A percentile compares a stretch with the other conserved stretches of the same genome.
Evolutionary conservation across 805 yeast genomes (phyloP).

Genomic region (Saccharomyces mikatae): DNA sequence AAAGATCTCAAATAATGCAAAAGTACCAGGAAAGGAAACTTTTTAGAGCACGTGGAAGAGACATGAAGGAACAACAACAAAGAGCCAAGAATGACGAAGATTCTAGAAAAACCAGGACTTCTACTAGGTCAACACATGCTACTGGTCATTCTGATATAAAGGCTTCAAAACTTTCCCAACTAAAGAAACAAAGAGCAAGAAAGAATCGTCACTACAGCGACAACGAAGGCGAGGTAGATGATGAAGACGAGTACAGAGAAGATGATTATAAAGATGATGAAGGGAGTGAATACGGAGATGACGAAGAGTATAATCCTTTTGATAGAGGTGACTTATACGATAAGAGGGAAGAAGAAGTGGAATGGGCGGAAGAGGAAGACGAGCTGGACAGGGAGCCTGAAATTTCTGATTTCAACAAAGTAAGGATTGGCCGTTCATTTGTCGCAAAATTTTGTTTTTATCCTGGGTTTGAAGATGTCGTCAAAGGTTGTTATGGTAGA

Average conservation of each 20-base stretch:
- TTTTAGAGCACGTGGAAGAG: conserved; percentile 73
- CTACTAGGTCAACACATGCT: conserved; percentile 32
- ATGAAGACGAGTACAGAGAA: conserved; percentile 31
- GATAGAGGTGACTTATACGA: conserved; percentile 26
- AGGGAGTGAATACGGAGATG: conserved; percentile 34
- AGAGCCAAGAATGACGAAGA: conserved; percentile 12
- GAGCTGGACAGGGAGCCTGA: conserved; percentile 39
- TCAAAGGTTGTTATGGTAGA: conserved; percentile 71
- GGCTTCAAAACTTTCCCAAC: conserved; percentile 55
- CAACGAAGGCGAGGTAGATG: conserved; percentile 40
- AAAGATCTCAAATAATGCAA: conserved; percentile 87
- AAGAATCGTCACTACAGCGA: conserved; percentile 39
- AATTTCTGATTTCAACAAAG: conserved; percentile 58
- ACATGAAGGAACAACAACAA: conserved; percentile 28
- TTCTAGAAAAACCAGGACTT: conserved; percentile 22
- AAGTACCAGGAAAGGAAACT: conserved; percentile 75
- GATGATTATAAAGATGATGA: conserved; percentile 33
- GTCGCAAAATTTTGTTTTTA: conserved; percentile 71
- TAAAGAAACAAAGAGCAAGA: conserved; percentile 68
- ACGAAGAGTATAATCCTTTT: conserved; percentile 35
- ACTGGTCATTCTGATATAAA: conserved; percentile 34
- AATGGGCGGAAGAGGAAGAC: conserved; percentile 43
- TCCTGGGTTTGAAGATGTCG: conserved; percentile 65
- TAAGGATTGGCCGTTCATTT: conserved; percentile 70
- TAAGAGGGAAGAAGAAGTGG: conserved; percentile 37